Evolutionary conservation across 768 basidiomycete genomes (phyloP).

Genomic region (Cystofilobasidium macerans): DNA sequence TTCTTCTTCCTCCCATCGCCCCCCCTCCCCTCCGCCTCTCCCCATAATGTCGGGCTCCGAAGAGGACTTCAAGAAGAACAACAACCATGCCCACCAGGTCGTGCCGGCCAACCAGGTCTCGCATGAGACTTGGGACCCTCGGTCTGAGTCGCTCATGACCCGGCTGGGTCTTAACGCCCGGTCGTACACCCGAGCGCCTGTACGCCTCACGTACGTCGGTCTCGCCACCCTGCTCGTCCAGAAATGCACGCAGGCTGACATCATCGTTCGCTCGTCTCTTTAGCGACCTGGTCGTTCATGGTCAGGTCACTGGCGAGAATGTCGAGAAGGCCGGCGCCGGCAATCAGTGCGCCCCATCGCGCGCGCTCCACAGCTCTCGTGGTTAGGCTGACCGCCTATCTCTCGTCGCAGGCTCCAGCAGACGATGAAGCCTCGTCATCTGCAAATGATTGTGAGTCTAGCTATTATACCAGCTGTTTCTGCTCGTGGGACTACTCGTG

Average conservation of each 20-base stretch:
- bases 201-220: slow-evolving; percentile 12
- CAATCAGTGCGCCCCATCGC: not conserved
- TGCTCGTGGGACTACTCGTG: too few species aligned
- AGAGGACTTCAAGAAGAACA: slow-evolving; percentile 6
- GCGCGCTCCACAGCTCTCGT: not conserved
- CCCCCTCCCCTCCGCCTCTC: not conserved
- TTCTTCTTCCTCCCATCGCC: not conserved
- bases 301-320: not conserved
- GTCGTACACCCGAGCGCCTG: slow-evolving; percentile 15
- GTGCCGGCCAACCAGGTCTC: not conserved
- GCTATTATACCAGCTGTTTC: not conserved
- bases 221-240: not conserved
- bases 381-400: not conserved
- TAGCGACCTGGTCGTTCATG: slow-evolving; percentile 15
- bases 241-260: not conserved
- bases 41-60: not conserved
- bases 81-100: not conserved
- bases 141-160: slow-evolving; percentile 9
- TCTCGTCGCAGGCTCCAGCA: slow-evolving; percentile 3
- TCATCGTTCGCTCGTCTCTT: not conserved
- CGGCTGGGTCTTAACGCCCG: slow-evolving; percentile 16
- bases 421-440: slow-evolving; percentile 23
- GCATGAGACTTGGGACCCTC: slow-evolving; percentile 11
- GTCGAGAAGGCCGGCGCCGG: not conserved
- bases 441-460: not conserved